Evolutionary conservation across 495 filamentous ascomycete species (phyloP).

Genomic region (Hypoxylon subgilvum): DNA sequence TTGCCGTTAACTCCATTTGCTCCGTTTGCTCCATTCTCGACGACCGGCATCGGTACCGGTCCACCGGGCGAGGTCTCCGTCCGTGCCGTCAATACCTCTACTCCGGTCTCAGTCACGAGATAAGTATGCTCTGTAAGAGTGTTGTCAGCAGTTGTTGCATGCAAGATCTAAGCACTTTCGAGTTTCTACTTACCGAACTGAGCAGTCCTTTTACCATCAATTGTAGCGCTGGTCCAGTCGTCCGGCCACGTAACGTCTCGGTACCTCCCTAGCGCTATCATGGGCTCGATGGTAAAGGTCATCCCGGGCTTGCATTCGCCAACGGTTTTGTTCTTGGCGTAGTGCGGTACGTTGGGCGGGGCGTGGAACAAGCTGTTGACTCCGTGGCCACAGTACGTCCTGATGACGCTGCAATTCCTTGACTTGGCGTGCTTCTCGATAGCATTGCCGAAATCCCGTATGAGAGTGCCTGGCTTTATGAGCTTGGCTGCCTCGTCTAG

Average conservation of each 20-base stretch:
- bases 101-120: constrained; percentile 89
- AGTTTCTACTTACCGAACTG: constrained; percentile 69
- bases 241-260: constrained; percentile 88
- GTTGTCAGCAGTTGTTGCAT: constrained; percentile 26
- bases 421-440: constrained; percentile 88
- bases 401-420: constrained; percentile 79
- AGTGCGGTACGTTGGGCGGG: constrained; percentile 85
- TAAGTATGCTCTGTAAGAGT: constrained; percentile 78
- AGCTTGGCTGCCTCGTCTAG: constrained; percentile 81
- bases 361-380: constrained; percentile 86
- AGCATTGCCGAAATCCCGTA: constrained; percentile 80
- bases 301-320: constrained; percentile 85
- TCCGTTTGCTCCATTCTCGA: constrained; percentile 28
- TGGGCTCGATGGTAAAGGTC: constrained; percentile 94
- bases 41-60: constrained; percentile 68
- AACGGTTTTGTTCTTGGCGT: constrained; percentile 89
- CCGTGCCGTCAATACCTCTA: constrained; percentile 90
- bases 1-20: constrained; percentile 3
- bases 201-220: constrained; percentile 80
- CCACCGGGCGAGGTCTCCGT: constrained; percentile 83
- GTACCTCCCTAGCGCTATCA: constrained; percentile 83
- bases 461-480: constrained; percentile 84
- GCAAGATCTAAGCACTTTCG: too few species aligned
- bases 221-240: constrained; percentile 86
- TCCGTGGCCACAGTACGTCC: constrained; percentile 89